Base-by-base conservation (phyloP, 129 eudicot species). In the Kitagawia praeruptora region DNA sequence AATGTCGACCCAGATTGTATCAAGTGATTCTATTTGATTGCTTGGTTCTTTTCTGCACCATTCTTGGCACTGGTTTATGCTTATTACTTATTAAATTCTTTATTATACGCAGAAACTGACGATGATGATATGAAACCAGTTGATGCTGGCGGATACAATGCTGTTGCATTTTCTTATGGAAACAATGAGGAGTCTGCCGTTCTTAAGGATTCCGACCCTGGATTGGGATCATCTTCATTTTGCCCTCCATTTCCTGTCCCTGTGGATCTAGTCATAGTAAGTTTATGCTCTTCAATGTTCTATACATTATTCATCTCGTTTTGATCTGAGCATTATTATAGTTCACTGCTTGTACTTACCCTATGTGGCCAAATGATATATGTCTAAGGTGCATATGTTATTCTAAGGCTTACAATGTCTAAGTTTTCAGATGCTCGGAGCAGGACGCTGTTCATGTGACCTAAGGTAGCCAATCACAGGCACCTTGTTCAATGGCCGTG, bases 391-490 rank as follows among this genome's bases (percentile, higher is more conserved):
- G 84, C 90, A 86, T 81, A 85, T 94, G 90, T 87, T 88, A 79
- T 82, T 92, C 91, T 85, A 85, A 92, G 88, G 97, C 96, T 90
- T 89, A 89, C 93, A 86, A 84, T 92, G 92, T 92, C 96, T 87
- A 92, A 89, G 96, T 90, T 92, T 90, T 92, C 99, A 96, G 99
- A 96, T 90, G 87, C 98, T 89, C 70, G 99, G 95, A 90, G 98
- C 98, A 89, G 93, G 91, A 86, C 81, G 91, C 85, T 80, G 90
- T 90, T 77, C 89, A 80, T 89, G 81, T 95, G 96, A 88, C 86
- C 83, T 85, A 91, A 87, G 96, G 93, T 90, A 88, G 96, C 90
- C 91, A 87, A 83, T 87, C 96, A 87, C 86, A 78, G 97, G 93
- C 96, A 88, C 93, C 93, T 88, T 91, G 90, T 94, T 89, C 90